A percentile compares a stretch with the other conserved stretches of the same genome.
phyloP scores from a whole-genome alignment of 139 green algal species.

The Tetratostichococcus sp. region DNA sequence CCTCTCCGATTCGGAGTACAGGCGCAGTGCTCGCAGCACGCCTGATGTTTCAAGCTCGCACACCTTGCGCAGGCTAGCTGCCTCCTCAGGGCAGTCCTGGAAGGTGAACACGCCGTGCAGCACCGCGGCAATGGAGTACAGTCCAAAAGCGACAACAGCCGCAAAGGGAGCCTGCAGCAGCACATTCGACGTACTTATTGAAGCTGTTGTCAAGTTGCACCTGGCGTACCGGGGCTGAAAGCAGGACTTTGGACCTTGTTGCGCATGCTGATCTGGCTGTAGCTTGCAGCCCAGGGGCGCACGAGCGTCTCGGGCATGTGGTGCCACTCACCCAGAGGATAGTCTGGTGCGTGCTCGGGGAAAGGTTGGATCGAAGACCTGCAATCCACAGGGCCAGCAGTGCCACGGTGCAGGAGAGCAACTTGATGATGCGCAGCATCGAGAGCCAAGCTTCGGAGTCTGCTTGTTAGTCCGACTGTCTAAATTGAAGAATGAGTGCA shows the following conservation, averaged over 20 bases:
- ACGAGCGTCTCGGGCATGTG: no score
- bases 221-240: background rate
- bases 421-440: background rate
- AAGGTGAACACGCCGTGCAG: constrained; percentile 46
- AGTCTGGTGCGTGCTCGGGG: background rate
- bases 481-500: no score
- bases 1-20: no score
- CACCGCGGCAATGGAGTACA: constrained; percentile 29
- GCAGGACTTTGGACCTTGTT: no score
- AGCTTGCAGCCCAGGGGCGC: no score
- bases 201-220: background rate
- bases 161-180: constrained; percentile 32
- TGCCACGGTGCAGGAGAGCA: background rate
- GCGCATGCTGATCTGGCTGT: no score
- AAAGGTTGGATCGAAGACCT: background rate
- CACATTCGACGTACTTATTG: background rate
- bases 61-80: constrained; percentile 35
- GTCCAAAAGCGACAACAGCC: constrained; percentile 18
- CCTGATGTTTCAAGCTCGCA: no score
- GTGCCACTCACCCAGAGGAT: background rate
- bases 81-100: constrained; percentile 42
- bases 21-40: no score
- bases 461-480: no score
- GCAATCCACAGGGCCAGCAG: background rate
- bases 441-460: no score